Evolutionary conservation across 352 stramenopile species (phyloP).

Genomic region (Pythium monospermum): DNA sequence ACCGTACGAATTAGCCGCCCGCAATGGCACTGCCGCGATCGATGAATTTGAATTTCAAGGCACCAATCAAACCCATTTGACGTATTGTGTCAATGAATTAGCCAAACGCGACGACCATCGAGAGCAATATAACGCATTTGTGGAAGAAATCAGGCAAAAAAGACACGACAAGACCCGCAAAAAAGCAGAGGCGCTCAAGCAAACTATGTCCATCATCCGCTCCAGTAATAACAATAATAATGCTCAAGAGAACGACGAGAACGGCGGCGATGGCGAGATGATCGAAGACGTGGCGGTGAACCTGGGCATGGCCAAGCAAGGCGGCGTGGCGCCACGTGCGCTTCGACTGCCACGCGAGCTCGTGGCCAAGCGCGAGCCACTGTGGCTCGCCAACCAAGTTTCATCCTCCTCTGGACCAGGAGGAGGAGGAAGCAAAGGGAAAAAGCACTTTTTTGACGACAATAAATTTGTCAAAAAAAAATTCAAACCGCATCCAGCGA

Average conservation of each 20-base stretch:
- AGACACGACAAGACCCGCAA: slow-evolving; percentile 26
- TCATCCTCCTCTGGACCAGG: slow-evolving; percentile 11
- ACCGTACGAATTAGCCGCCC: slow-evolving; percentile 52
- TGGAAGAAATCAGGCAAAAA: slow-evolving; percentile 36
- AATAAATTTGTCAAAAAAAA: slow-evolving; percentile 91
- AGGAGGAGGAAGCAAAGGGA: slow-evolving; percentile 22
- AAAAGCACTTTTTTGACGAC: slow-evolving; percentile 71
- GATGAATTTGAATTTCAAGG: slow-evolving; percentile 82
- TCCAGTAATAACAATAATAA: slow-evolving; percentile 35
- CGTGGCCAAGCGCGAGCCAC: slow-evolving; percentile 34
- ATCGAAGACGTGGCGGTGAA: slow-evolving; percentile 50
- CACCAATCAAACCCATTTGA: slow-evolving; percentile 82
- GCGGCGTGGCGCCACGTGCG: slow-evolving; percentile 37
- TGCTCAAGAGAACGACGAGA: too few species aligned
- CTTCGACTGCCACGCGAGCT: slow-evolving; percentile 43
- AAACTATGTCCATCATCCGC: slow-evolving; percentile 36
- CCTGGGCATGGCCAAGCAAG: slow-evolving; percentile 36
- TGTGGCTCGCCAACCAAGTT: slow-evolving; percentile 56
- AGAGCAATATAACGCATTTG: slow-evolving; percentile 63
- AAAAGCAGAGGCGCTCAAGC: slow-evolving; percentile 33
- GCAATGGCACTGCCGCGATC: slow-evolving; percentile 65
- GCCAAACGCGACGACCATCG: slow-evolving; percentile 59
- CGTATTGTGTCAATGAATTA: slow-evolving; percentile 83
- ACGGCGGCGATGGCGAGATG: slow-evolving; percentile 27
- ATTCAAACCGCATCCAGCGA: slow-evolving; percentile 85